A percentile compares a stretch with the other conserved stretches of the same genome.
These are phyloP conservation scores for Porogramme epimiltina DNA, from an alignment of 1,284 basidiomycete genomes.

Conservation along the genomic window DNA sequence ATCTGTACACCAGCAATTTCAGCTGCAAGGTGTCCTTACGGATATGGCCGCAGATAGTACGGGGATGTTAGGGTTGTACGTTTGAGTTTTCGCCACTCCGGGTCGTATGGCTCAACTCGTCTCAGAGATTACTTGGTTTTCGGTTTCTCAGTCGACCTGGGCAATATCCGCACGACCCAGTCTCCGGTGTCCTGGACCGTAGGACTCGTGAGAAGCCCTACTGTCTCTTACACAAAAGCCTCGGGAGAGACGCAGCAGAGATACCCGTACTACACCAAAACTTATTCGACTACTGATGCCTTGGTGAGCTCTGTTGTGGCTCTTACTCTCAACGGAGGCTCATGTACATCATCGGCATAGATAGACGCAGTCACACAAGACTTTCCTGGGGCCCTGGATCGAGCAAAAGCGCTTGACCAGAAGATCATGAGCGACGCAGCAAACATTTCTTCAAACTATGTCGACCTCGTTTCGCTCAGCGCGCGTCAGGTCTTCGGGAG, in stretches of 20 bases:
- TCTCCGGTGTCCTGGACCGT: constrained; percentile 26
- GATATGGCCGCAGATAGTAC: constrained; percentile 3
- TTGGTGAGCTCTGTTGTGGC: too few species aligned
- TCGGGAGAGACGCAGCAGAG: constrained; percentile 25
- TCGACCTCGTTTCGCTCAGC: constrained; percentile 40
- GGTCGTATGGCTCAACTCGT: neutral
- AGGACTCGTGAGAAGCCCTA: constrained; percentile 26
- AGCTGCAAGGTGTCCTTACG: constrained; percentile 8
- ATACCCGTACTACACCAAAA: constrained; percentile 26
- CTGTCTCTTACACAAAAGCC: constrained; percentile 21
- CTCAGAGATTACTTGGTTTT: constrained; percentile 20
- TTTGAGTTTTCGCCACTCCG: neutral
- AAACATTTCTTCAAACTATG: constrained; percentile 35
- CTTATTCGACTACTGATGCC: too few species aligned
- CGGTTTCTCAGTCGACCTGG: constrained; percentile 25
- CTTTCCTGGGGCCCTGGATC: constrained; percentile 20
- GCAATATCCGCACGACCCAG: constrained; percentile 21
- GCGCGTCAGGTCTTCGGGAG: constrained; percentile 43
- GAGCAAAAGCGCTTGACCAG: constrained; percentile 28
- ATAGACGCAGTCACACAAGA: constrained; percentile 30
- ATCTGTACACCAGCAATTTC: constrained; percentile 13
- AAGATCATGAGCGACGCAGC: constrained; percentile 25
- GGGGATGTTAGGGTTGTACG: neutral
- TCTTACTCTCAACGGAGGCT: too few species aligned
- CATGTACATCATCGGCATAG: constrained; percentile 20